Evolutionary conservation across 306 rosid genomes (phyloP), one percentile per base, ranked within the genome.

Genomic region (Oxytropis ochrocephala): DNA sequence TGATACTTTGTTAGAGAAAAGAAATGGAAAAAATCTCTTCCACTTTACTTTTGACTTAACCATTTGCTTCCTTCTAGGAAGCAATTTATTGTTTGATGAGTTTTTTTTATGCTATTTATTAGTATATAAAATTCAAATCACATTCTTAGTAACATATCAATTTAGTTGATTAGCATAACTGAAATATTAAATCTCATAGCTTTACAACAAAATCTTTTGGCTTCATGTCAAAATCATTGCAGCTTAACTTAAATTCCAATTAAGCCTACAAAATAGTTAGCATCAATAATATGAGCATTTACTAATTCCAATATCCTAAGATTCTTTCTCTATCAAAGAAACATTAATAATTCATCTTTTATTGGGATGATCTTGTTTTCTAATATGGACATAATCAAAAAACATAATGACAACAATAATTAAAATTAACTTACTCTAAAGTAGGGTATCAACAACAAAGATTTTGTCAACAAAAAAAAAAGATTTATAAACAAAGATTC

Each of bases 21-120:
- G 19, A 48, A 12, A 48, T 47, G 13, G 39, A 12, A 9, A 35
- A 8, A 32, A 17, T 19, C 5, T 75, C 48, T 43, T 59, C 6
- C 44, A 59, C 53, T 55, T 58, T 63, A 58, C 62, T 76, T 77
- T 81, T 68, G 54, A 66, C 80, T 72, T 75, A 72, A 42, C 13
- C 71, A 14, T 72, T 67, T 81, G 82, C 80, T 71, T 70, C 82
- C 84, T 71, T 56, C 33, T 0, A 3, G 85, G 87, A 78, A 75
- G 69, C 89, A 80, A 49, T 64, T 49, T 42, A 19, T 68, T 27
- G 36, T 49, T 44, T n/a, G 17, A 10, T 35, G 38, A 12, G 6
- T 11, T 47, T 64, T 60, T 16, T 11, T 9, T 13, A 35, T 4
- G 29, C 29, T 52, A 47, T 69, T 19, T 53, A 17, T 19, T 53